Evolutionary conservation across 2,329 filamentous ascomycete genomes (phyloP), one percentile per base, ranked within the genome.

Genomic region (Rasamsonia emersonii): DNA sequence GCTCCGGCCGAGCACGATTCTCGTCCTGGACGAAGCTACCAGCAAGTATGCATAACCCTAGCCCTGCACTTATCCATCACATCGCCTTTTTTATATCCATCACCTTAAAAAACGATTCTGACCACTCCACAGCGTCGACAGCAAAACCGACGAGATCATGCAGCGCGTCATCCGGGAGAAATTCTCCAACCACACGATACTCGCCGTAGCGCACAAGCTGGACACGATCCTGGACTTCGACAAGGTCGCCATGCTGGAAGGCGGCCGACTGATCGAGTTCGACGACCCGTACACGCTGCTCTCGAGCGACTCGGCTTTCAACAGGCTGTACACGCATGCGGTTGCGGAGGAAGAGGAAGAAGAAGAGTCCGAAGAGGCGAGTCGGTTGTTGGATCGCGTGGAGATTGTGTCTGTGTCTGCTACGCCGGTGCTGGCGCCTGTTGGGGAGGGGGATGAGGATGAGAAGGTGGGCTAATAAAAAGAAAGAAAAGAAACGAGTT

Each of bases 101-200:
- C 9, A 17, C 27, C 20, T 13, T n/a, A 10, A n/a, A 18, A n/a
- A n/a, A n/a, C n/a, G n/a, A n/a, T n/a, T n/a, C n/a, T 19, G 14
- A 9, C n/a, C n/a, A n/a, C n/a, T n/a, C 10, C 27, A 40, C 30
- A 74, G 68, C 35, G 66, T 79, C 24, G 76, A 79, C 44, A 56
- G 60, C 9, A 64, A 64, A 31, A 77, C 75, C 2, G 75, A 79
- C 42, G 58, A 64, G 20, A 58, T 65, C 16, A 73, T 79, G 54
- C 73, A 78, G 46, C 59, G 60, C 18, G 61, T 75, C 18, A 65
- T 79, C 33, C 64, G 71, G 3, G 57, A 65, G 28, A 61, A 64
- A 18, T 77, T 79, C 46, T 49, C 53, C 2, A 59, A 58, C 3
- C 70, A 73, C 38, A 83, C 79, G 0, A 69, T 83, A 33, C 61